These are phyloP conservation scores for Candida morakotiae DNA, from an alignment of 805 yeast species.

Conservation along the genomic window DNA sequence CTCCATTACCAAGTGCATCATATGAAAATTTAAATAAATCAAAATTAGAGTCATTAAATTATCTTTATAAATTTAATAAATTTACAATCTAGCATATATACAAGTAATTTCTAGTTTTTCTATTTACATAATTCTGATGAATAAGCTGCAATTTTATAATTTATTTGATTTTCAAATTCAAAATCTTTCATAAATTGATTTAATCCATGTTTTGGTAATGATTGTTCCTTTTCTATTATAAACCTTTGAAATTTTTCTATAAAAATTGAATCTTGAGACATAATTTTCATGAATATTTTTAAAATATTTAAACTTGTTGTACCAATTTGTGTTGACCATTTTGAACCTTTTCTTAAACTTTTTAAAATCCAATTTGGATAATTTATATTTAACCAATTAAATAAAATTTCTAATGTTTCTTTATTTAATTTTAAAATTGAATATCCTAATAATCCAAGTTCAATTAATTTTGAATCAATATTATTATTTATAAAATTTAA, in stretches of 20 bases:
- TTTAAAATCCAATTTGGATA: constrained; percentile 51
- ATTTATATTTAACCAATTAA: constrained; percentile 56
- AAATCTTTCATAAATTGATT: constrained; percentile 17
- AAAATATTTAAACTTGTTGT: constrained; percentile 40
- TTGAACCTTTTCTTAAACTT: constrained; percentile 42
- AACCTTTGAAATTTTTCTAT: constrained; percentile 19
- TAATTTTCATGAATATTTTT: constrained; percentile 36
- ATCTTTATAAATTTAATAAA: constrained; percentile 2
- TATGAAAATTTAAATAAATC: constrained; percentile 3
- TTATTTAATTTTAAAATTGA: constrained; percentile 29
- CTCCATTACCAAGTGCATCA: constrained; percentile 3
- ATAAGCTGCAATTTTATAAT: constrained; percentile 12
- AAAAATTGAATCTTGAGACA: constrained; percentile 33
- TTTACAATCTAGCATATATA: background rate
- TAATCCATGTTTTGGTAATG: constrained; percentile 38
- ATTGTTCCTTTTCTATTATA: constrained; percentile 23
- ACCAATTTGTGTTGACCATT: constrained; percentile 43
- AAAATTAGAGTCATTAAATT: constrained; percentile 1
- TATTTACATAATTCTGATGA: constrained; percentile 10
- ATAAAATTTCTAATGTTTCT: constrained; percentile 13
- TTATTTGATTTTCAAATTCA: constrained; percentile 20
- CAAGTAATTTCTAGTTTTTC: background rate
- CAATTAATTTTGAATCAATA: constrained; percentile 52
- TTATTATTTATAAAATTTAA: constrained; percentile 56
- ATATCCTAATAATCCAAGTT: constrained; percentile 54